Conservation (phyloP, 108 stramenopile species). For the Cyclotella cryptica region DNA sequence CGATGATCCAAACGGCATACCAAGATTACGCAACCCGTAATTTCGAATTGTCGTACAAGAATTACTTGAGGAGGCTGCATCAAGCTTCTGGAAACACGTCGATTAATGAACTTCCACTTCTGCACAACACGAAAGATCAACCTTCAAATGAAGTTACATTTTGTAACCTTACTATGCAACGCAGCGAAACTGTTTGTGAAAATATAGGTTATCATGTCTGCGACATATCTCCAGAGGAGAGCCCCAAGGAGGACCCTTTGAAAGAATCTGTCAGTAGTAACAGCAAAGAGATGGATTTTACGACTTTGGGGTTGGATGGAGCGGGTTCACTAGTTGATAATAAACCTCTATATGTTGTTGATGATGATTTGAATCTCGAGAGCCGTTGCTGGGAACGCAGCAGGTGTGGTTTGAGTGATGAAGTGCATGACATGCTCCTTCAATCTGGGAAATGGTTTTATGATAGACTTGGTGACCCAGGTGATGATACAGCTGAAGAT, state of each 20-base stretch:
- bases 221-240: too few species aligned
- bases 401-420: conserved; percentile 44
- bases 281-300: not conserved
- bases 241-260: too few species aligned
- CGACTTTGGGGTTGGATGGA: not conserved
- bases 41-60: not conserved
- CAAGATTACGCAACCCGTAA: not conserved
- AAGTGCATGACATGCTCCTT: conserved; percentile 16
- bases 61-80: not conserved
- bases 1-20: not conserved
- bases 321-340: not conserved
- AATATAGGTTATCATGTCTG: not conserved
- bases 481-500: conserved; percentile 6
- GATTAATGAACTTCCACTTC: too few species aligned
- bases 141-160: not conserved
- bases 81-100: too few species aligned
- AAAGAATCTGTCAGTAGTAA: too few species aligned
- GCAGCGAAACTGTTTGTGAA: not conserved
- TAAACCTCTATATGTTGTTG: not conserved
- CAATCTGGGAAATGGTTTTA: conserved; percentile 1
- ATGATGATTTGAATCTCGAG: conserved; percentile 5
- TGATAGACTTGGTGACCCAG: conserved; percentile 22
- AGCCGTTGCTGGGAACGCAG: conserved; percentile 27
- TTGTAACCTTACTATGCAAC: not conserved
- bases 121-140: not conserved